phyloP scores from a whole-genome alignment of 352 stramenopile genomes.

The Globisporangium nunn region DNA sequence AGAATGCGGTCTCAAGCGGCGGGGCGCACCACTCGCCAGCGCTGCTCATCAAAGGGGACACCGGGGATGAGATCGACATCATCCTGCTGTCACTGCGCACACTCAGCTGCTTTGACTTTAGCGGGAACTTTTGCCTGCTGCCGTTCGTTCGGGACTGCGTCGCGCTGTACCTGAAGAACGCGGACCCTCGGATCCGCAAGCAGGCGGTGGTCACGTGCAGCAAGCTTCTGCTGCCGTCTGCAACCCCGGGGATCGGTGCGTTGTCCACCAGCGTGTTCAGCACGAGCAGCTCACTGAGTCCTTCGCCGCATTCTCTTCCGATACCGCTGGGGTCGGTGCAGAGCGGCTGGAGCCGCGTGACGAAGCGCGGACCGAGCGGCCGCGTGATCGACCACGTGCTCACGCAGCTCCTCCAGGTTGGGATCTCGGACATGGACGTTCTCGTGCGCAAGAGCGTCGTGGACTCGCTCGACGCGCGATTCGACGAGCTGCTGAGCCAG shows the following conservation, averaged over 20 bases:
- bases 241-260: slow-evolving; percentile 17
- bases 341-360: slow-evolving; percentile 48
- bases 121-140: slow-evolving; percentile 89
- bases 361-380: slow-evolving; percentile 76
- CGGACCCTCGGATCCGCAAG: slow-evolving; percentile 85
- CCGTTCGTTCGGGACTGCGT: slow-evolving; percentile 95
- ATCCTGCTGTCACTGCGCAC: slow-evolving; percentile 91
- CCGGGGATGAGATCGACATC: slow-evolving; percentile 57
- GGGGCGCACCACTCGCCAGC: background rate
- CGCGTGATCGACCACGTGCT: slow-evolving; percentile 93
- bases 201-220: slow-evolving; percentile 85
- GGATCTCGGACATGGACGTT: slow-evolving; percentile 89
- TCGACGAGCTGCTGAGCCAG: slow-evolving; percentile 92
- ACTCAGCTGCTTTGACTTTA: slow-evolving; percentile 91
- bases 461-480: slow-evolving; percentile 87
- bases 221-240: slow-evolving; percentile 59
- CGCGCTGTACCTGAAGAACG: slow-evolving; percentile 88
- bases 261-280: slow-evolving; percentile 12
- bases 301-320: slow-evolving; percentile 2
- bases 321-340: slow-evolving; percentile 4
- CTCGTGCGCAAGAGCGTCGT: slow-evolving; percentile 92
- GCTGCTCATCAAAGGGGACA: slow-evolving; percentile 75
- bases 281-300: background rate
- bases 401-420: slow-evolving; percentile 87
- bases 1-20: slow-evolving; percentile 2